Evolutionary conservation across 2,329 filamentous ascomycete genomes (phyloP).

Genomic region (Fusarium tupiense): DNA sequence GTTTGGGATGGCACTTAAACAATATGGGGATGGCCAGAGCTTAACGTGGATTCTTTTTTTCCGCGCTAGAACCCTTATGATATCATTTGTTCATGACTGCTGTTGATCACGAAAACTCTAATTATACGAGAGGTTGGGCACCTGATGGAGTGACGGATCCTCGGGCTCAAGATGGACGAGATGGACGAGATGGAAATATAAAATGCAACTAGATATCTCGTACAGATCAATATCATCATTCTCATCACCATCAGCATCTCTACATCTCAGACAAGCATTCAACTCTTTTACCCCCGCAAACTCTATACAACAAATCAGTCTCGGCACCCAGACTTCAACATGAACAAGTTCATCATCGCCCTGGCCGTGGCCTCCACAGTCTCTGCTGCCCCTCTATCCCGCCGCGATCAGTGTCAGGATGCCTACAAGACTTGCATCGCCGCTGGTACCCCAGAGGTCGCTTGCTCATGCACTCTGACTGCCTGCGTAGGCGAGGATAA

Average conservation of each 20-base stretch:
- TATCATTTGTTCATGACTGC: not conserved
- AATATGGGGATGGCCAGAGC: not conserved
- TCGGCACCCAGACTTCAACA: not conserved
- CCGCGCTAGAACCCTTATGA: not conserved
- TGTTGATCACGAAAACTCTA: not conserved
- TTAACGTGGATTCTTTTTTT: not conserved
- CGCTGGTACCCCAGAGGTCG: not conserved
- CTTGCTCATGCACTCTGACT: not conserved
- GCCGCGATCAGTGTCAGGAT: not conserved
- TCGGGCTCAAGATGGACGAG: not conserved
- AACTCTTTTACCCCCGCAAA: not conserved
- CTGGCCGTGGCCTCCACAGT: not conserved
- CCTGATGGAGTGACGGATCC: not conserved
- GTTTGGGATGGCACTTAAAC: not conserved
- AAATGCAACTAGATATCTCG: not conserved
- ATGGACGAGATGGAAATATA: not conserved
- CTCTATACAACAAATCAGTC: not conserved
- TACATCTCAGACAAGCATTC: not conserved
- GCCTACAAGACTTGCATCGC: not conserved
- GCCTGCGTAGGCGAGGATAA: not conserved
- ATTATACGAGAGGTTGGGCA: not conserved
- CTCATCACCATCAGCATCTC: not conserved
- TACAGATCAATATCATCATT: not conserved
- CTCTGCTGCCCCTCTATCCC: not conserved
- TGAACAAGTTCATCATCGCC: not conserved